Evolutionary conservation across 1,139 yeast species (phyloP), one percentile per base, ranked within the genome.

Genomic region (Yamadazyma trypodendri): DNA sequence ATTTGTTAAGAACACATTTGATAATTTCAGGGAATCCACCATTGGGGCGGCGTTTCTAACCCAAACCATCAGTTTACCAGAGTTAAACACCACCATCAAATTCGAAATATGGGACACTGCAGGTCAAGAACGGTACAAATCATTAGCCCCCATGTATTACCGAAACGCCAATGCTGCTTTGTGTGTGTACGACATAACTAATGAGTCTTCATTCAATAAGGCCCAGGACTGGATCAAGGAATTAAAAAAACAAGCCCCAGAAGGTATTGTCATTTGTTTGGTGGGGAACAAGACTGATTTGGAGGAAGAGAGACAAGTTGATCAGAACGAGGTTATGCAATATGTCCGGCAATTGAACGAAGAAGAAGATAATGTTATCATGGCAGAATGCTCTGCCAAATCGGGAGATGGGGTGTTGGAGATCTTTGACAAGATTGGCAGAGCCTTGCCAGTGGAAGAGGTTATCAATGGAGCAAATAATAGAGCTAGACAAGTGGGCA

Each of bases 171-270:
- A 62, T 44, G 68, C 67, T 18, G 68, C 67, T 4, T 51, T 63
- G 28, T 62, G 68, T 47, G 67, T 63, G 11, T 63, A 61, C 38
- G 69, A 63, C 46, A 61, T 63, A 31, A 62, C 68, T 17, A 58
- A 54, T 37, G 51, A 55, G 25, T 71, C 88, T 2, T 89, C 97
- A 4, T 75, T 92, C 50, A 79, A 75, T 35, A 83, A 92, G 55
- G 98, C 98, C 1, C 90, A 89, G 58, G 84, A 88, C 36, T 94
- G 99, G 99, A 88, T 92, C 39, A 85, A 85, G 55, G 98, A 94
- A 64, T 74, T 94, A 48, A 90, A 88, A 64, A 85, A 87, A 54
- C 97, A 90, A 58, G 96, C 96, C 3, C 78, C 79, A 34, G 85
- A 82, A 43, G 85, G 86, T 39, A 84, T 92, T 38, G 84, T 90